These are phyloP conservation scores for Cyclotella cryptica DNA, from an alignment of 108 stramenopile genomes.

Conservation along the genomic window DNA sequence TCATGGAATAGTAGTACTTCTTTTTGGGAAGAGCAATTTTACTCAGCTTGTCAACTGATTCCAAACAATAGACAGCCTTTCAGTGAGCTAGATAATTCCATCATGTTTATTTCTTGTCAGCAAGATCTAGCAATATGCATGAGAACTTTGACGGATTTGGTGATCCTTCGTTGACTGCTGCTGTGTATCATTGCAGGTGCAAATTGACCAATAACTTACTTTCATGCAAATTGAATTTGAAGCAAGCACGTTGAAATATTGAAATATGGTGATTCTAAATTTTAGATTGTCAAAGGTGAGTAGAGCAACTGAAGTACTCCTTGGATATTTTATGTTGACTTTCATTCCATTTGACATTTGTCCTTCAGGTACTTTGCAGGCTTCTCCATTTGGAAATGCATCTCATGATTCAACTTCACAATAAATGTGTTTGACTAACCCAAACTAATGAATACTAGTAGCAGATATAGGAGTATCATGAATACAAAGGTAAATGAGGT, in stretches of 20 bases:
- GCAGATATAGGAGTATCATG: conserved; percentile 29
- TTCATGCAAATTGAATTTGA: conserved; percentile 44
- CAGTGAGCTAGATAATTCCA: background rate
- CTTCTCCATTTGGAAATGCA: conserved; percentile 34
- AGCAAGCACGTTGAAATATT: conserved; percentile 34
- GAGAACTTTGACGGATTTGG: conserved; percentile 29
- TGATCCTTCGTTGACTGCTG: conserved; percentile 42
- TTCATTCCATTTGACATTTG: background rate
- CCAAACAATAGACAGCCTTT: conserved; percentile 14
- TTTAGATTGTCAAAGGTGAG: conserved; percentile 40
- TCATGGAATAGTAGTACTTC: conserved; percentile 30
- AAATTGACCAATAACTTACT: conserved; percentile 39
- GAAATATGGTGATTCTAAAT: conserved; percentile 19
- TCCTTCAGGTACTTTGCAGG: conserved; percentile 23
- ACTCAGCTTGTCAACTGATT: conserved; percentile 24
- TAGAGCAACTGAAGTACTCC: background rate
- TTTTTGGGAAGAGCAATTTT: conserved; percentile 28
- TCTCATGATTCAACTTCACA: conserved; percentile 33
- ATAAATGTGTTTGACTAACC: conserved; percentile 39
- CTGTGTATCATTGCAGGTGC: conserved; percentile 38
- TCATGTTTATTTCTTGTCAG: conserved; percentile 18
- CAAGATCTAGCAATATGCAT: conserved; percentile 4
- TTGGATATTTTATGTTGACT: background rate
- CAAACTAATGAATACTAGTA: conserved; percentile 15
- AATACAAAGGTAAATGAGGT: conserved; percentile 7